Base-by-base conservation (phyloP, 2,329 filamentous ascomycete species). In the Colletotrichum melonis region DNA sequence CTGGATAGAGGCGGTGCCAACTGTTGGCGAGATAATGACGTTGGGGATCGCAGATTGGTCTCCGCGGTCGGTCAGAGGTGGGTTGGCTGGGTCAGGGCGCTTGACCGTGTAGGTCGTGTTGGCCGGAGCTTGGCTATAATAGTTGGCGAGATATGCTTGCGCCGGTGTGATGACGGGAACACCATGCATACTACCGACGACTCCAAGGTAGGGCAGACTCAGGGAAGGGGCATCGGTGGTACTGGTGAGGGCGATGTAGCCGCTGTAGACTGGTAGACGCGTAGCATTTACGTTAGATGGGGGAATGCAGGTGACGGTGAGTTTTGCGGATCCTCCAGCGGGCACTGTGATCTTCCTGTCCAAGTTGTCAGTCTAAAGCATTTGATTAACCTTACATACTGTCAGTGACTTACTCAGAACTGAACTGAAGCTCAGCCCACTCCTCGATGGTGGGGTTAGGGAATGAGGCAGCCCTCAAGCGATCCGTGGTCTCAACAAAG, bases 1-100 rank as follows among this genome's bases (percentile, higher is more conserved):
- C 46, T 82, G 84, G 3, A 89, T 63, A 7, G 82, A 80, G 2
- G 82, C 79, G 1, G 84, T 85, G 22, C 88, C 88, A 16, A 89
- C 83, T 19, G 83, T 82, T 1, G 88, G 75, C 52, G 81, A 78
- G 64, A 84, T 76, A 0, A 84, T 82, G 1, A 86, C 76, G 4
- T 81, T 78, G 7, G 87, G 87, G 12, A 85, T 70, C 11, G 60
- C 56, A 9, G 60, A 54, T 14, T 49, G 79, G 32, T 76, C 77
- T 3, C 78, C 77, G 30, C 77, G 74, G 2, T 78, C 78, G 22
- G 79, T 75, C 4, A 35, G 38, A 14, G 68, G 68, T 16, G 68
- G 68, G 74, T 79, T 78, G 56, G 79, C 75, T 32, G 78, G 80
- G 49, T 85, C 86, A 0, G 82, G 82, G 16, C 80, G 80, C 1